Evolutionary conservation across 495 filamentous ascomycete species (phyloP), one percentile per base, ranked within the genome.

Genomic region (Penicillium alfredii): DNA sequence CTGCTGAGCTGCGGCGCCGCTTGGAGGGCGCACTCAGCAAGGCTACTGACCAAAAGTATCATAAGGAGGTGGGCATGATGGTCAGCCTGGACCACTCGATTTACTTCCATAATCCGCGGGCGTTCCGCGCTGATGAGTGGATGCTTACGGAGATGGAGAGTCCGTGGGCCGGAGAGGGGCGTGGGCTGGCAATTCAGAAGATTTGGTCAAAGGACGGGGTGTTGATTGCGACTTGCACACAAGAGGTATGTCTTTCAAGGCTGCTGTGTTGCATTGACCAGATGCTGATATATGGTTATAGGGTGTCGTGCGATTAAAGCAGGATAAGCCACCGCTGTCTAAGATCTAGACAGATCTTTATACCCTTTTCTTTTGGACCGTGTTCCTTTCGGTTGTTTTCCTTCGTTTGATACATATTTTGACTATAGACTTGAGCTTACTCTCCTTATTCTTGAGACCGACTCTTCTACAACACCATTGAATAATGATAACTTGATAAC

Each of bases 11-110:
- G 15, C 62, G 57, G 25, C 58, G 52, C 18, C 58, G 56, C 19
- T 36, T 68, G 3, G 58, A 68, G 35, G 62, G 62, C 0, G 62
- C 56, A 3, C 24, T 68, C 21, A 52, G 36, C 30, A 48, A 59
- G 28, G 53, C 48, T 6, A 47, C 45, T 3, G 40, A 44, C 9
- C 33, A 52, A 19, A 28, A 31, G 9, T 45, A 60, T 2, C 53
- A 55, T 12, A 65, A 56, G 39, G 51, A 66, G 52, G 66, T 98
- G 10, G 86, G 92, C 7, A 97, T 98, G 89, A 90, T 96, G 84
- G 88, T 97, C 38, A 88, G 81, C 36, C 64, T 98, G 13, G 92
- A 98, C 58, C 87, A 92, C 63, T 82, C 80, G 3, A 95, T 98
- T 28, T 95, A 93, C 60, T 98, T 98, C 63, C 93, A 98, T 50